phyloP scores from a whole-genome alignment of 768 basidiomycete genomes.

The Mycena belliarum region DNA sequence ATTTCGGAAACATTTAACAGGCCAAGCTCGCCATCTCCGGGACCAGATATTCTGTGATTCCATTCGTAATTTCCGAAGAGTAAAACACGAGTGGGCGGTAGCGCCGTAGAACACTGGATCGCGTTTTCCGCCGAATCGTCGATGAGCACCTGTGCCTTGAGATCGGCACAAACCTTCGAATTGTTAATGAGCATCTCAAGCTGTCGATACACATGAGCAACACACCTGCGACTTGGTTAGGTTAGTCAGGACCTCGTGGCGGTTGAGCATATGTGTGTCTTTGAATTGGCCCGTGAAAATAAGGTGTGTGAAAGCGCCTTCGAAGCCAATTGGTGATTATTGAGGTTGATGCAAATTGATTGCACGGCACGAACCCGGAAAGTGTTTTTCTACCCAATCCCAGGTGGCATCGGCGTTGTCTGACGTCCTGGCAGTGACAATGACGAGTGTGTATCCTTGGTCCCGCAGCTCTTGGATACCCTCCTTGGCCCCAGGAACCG shows the following conservation, averaged over 20 bases:
- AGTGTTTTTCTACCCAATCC: conserved; percentile 66
- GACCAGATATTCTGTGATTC: conserved; percentile 60
- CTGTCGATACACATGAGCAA: neutral
- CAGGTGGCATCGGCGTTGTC: conserved; percentile 58
- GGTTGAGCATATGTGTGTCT: conserved; percentile 45
- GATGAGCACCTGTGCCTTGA: conserved; percentile 67
- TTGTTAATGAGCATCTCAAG: neutral
- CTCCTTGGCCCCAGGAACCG: conserved; percentile 63
- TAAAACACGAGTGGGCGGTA: conserved; percentile 57
- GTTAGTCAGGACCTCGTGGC: conserved; percentile 50
- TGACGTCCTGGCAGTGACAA: conserved; percentile 73
- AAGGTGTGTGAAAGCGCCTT: conserved; percentile 55
- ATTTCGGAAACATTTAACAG: neutral
- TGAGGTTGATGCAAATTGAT: neutral
- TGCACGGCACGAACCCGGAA: conserved; percentile 48
- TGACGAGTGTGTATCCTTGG: conserved; percentile 67
- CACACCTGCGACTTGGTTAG: conserved; percentile 71
- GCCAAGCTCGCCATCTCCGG: conserved; percentile 38
- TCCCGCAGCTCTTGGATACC: conserved; percentile 54
- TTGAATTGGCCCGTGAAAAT: conserved; percentile 78
- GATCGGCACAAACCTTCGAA: conserved; percentile 58
- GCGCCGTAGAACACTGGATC: conserved; percentile 51
- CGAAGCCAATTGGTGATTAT: neutral
- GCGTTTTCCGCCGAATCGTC: conserved; percentile 86
- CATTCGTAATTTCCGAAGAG: conserved; percentile 79